Evolutionary conservation across 129 eudicot genomes (phyloP).

Genomic region (Heracleum sosnowskyi): DNA sequence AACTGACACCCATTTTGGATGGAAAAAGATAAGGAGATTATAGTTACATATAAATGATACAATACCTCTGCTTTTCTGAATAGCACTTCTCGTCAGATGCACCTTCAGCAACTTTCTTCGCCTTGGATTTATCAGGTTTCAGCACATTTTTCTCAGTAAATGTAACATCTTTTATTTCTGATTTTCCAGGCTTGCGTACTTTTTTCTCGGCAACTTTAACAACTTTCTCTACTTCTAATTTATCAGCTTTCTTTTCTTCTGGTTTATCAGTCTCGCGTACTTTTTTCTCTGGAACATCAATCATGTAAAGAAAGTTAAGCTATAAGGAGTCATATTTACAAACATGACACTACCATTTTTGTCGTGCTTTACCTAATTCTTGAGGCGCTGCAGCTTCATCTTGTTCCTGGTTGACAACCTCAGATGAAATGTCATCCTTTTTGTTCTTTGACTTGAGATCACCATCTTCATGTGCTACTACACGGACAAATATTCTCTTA

Average conservation of each 20-base stretch:
- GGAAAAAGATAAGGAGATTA: neutral
- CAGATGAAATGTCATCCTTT: conserved; percentile 25
- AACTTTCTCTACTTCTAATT: neutral
- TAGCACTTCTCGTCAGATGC: conserved; percentile 24
- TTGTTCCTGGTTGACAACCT: conserved; percentile 17
- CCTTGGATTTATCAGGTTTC: conserved; percentile 27
- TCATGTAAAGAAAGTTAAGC: neutral
- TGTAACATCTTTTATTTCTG: conserved; percentile 14
- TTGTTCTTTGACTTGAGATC: conserved; percentile 14
- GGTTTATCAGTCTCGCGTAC: conserved; percentile 24
- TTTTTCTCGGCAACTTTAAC: conserved; percentile 1
- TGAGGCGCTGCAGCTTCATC: conserved; percentile 25
- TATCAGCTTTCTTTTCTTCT: conserved; percentile 15
- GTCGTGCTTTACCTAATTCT: conserved; percentile 34
- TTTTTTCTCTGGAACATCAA: conserved; percentile 4
- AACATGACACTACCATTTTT: neutral
- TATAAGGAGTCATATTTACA: neutral
- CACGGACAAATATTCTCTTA: neutral
- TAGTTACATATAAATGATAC: neutral
- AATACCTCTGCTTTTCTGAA: conserved; percentile 59
- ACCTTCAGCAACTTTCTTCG: conserved; percentile 11
- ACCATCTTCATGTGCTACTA: conserved; percentile 23
- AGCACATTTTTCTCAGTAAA: conserved; percentile 18
- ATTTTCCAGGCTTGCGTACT: conserved; percentile 28
- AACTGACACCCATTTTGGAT: neutral